These are phyloP conservation scores for Polytrichum formosum DNA, from an alignment of 225 moss, liverwort and hornwort species.

Conservation along the genomic window DNA sequence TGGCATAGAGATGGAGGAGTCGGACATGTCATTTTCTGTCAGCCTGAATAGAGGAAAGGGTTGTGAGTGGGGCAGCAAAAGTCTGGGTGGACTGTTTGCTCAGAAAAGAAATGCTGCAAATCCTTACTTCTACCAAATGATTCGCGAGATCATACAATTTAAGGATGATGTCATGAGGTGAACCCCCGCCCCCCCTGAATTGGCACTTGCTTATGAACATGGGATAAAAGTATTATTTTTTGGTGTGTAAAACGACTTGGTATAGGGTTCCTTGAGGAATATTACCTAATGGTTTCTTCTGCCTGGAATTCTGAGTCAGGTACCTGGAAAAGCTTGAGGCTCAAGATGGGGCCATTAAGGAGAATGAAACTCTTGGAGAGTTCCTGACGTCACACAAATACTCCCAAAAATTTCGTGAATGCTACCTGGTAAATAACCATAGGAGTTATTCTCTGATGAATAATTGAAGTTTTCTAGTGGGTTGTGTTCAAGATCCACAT, in stretches of 20 bases:
- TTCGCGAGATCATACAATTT: constrained; percentile 72
- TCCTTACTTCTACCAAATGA: constrained; percentile 77
- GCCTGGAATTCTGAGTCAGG: constrained; percentile 17
- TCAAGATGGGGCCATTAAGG: constrained; percentile 34
- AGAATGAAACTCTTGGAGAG: constrained; percentile 64
- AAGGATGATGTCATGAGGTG: constrained; percentile 76
- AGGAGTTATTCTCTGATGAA: background rate
- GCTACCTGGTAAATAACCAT: constrained; percentile 72
- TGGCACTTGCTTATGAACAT: no score
- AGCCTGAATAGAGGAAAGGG: constrained; percentile 73
- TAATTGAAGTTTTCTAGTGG: background rate
- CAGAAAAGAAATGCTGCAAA: constrained; percentile 69
- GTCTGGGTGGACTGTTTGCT: constrained; percentile 75
- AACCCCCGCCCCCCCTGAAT: background rate
- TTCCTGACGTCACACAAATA: constrained; percentile 66
- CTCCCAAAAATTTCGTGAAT: constrained; percentile 74
- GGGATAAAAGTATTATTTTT: no score
- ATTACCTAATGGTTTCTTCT: background rate
- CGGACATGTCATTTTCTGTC: constrained; percentile 89
- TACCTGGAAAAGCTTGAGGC: constrained; percentile 56
- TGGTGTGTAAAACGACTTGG: no score
- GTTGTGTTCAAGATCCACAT: background rate
- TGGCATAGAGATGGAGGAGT: constrained; percentile 77
- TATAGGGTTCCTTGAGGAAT: no score
- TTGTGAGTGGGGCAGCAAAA: constrained; percentile 87